Evolutionary conservation across 2,329 filamentous ascomycete genomes (phyloP).

Genomic region (Talaromyces pinophilus): DNA sequence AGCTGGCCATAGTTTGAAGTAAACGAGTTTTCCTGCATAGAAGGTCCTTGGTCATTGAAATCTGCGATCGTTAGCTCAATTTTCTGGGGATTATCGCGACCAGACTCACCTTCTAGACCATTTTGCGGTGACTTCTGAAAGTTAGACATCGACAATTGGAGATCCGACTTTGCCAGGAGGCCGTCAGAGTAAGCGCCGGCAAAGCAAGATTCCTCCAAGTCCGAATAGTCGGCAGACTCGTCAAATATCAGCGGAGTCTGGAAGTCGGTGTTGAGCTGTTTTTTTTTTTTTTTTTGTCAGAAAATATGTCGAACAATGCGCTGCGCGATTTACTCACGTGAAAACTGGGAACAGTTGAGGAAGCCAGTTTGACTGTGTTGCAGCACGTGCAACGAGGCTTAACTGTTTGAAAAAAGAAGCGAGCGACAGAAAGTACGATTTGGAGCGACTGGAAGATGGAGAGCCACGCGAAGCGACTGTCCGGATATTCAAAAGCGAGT

Average conservation of each 20-base stretch:
- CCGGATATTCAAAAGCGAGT: conserved; percentile 29
- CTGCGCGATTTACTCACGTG: conserved; percentile 41
- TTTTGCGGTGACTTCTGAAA: conserved; percentile 75
- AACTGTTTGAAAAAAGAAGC: conserved; percentile 39
- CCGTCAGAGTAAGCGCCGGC: conserved; percentile 51
- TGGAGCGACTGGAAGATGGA: conserved; percentile 42
- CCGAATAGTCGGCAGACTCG: conserved; percentile 50
- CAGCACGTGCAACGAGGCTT: conserved; percentile 45
- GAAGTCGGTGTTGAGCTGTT: conserved; percentile 46
- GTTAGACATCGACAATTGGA: conserved; percentile 75
- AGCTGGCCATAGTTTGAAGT: conserved; percentile 39
- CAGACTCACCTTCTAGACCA: conserved; percentile 76
- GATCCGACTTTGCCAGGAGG: conserved; percentile 59
- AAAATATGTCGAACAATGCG: conserved; percentile 20
- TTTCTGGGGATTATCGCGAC: too few species aligned
- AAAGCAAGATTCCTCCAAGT: conserved; percentile 49
- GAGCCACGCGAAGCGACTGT: conserved; percentile 35
- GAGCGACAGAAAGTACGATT: conserved; percentile 49
- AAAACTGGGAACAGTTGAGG: conserved; percentile 48
- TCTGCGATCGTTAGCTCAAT: conserved; percentile 2
- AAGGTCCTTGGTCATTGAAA: conserved; percentile 37
- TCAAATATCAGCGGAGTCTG: conserved; percentile 51
- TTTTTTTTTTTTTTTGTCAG: conserved; percentile 13
- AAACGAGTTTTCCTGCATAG: conserved; percentile 46
- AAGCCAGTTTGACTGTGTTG: conserved; percentile 54